phyloP scores from a whole-genome alignment of 2,329 filamentous ascomycete species.

The Pseudopithomyces chartarum region DNA sequence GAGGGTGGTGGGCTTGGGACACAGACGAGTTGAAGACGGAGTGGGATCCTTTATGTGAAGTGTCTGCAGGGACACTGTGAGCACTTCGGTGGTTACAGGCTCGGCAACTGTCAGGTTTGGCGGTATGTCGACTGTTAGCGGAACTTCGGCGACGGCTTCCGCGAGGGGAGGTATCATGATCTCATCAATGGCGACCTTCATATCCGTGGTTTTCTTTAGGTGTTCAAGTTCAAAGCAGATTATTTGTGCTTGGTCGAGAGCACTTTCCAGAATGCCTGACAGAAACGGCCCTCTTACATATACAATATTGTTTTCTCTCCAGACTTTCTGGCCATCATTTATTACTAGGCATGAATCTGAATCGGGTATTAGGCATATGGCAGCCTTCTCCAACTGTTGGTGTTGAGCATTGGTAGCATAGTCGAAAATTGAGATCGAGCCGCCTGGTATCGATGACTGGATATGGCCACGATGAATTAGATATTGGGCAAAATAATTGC shows the following conservation, averaged over 20 bases:
- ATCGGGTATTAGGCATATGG: slow-evolving; percentile 29
- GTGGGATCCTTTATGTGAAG: background rate
- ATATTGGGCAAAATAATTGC: slow-evolving; percentile 22
- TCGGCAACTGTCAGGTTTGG: background rate
- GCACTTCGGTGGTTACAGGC: background rate
- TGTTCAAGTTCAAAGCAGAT: slow-evolving; percentile 15
- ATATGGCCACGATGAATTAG: slow-evolving; percentile 21
- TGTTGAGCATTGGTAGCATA: slow-evolving; percentile 27
- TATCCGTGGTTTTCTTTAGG: slow-evolving; percentile 2
- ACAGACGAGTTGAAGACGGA: background rate
- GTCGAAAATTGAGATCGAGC: slow-evolving; percentile 29
- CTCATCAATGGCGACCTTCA: background rate
- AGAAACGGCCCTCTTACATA: slow-evolving; percentile 6
- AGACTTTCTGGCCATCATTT: slow-evolving; percentile 16
- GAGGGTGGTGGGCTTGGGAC: slow-evolving; percentile 34
- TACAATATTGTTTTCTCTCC: slow-evolving; percentile 1
- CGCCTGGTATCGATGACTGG: slow-evolving; percentile 12
- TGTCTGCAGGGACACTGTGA: background rate
- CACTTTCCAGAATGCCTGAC: slow-evolving; percentile 21
- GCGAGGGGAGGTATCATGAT: no score
- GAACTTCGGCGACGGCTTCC: background rate
- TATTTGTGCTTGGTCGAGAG: slow-evolving; percentile 18
- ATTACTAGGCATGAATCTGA: slow-evolving; percentile 19
- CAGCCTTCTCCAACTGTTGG: slow-evolving; percentile 21
- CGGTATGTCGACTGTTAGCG: background rate